Conservation (phyloP, 2,329 filamentous ascomycete species). For the Verruconis gallopava region DNA sequence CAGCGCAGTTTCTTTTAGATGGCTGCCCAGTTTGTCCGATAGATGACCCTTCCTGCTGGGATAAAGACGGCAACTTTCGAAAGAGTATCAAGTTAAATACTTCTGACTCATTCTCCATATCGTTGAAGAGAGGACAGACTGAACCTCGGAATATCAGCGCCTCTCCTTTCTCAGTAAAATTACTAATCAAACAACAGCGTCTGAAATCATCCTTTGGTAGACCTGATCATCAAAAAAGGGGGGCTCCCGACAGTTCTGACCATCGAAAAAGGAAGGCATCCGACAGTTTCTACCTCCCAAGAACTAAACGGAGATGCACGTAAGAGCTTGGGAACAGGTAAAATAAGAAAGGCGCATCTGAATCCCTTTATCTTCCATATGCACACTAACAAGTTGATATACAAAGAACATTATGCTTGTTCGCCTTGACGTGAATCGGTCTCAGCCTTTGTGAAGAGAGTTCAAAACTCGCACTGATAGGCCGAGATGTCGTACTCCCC, state of each 20-base stretch:
- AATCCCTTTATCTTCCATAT: too few species aligned
- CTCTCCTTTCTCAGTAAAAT: slow-evolving; percentile 12
- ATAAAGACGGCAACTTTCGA: slow-evolving; percentile 12
- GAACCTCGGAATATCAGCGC: slow-evolving; percentile 13
- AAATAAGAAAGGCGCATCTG: slow-evolving; percentile 1
- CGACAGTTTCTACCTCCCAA: slow-evolving; percentile 8
- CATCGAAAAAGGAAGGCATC: slow-evolving; percentile 10
- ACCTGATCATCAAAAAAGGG: slow-evolving; percentile 11
- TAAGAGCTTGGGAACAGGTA: neutral
- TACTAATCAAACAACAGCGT: slow-evolving; percentile 8
- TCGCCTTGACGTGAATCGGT: too few species aligned
- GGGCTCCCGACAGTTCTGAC: slow-evolving; percentile 9
- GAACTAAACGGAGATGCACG: neutral
- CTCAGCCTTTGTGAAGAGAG: too few species aligned
- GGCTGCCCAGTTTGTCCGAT: slow-evolving; percentile 5
- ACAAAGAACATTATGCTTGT: too few species aligned
- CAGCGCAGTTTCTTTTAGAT: slow-evolving; percentile 10
- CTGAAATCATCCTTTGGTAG: slow-evolving; percentile 12
- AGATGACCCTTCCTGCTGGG: slow-evolving; percentile 10
- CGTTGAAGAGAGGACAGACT: slow-evolving; percentile 10
- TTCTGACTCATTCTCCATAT: slow-evolving; percentile 11
- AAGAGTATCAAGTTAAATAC: slow-evolving; percentile 9
- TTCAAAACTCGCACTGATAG: too few species aligned
- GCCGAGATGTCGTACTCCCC: too few species aligned
- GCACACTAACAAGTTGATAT: too few species aligned